Percentiles rank a stretch among this genome's conserved stretches.
phyloP scores from a whole-genome alignment of 495 filamentous ascomycete genomes.

The Thozetella sp. region DNA sequence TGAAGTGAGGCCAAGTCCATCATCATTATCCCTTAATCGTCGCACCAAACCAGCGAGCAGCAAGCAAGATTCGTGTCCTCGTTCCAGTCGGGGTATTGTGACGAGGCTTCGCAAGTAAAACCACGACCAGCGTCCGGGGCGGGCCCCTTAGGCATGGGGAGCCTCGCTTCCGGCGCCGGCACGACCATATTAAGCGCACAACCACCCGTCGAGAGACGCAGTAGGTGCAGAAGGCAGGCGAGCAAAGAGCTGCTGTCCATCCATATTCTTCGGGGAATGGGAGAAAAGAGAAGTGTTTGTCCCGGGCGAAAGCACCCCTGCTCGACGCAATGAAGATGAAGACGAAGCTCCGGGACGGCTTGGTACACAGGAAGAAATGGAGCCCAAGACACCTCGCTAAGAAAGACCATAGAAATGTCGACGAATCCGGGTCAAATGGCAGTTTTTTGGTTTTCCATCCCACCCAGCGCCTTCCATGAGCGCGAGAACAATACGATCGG shows the following conservation, averaged over 20 bases:
- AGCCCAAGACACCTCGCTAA: slow-evolving; percentile 12
- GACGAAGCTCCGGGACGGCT: background rate
- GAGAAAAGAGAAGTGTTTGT: background rate
- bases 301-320: background rate
- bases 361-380: slow-evolving; percentile 1
- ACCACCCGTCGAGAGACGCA: background rate
- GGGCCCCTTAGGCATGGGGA: background rate
- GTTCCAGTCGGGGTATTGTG: background rate
- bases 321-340: background rate
- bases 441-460: slow-evolving; percentile 17
- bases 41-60: background rate
- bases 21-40: slow-evolving; percentile 1
- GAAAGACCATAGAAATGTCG: slow-evolving; percentile 8
- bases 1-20: background rate
- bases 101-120: background rate
- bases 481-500: background rate
- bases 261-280: background rate
- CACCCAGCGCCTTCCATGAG: slow-evolving; percentile 7
- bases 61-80: background rate
- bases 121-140: background rate
- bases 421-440: slow-evolving; percentile 1
- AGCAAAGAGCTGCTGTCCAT: background rate
- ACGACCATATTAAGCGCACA: background rate
- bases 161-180: background rate
- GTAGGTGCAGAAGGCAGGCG: background rate